Base-by-base conservation (phyloP, 306 rosid genomes). In the Acacia crassicarpa region DNA sequence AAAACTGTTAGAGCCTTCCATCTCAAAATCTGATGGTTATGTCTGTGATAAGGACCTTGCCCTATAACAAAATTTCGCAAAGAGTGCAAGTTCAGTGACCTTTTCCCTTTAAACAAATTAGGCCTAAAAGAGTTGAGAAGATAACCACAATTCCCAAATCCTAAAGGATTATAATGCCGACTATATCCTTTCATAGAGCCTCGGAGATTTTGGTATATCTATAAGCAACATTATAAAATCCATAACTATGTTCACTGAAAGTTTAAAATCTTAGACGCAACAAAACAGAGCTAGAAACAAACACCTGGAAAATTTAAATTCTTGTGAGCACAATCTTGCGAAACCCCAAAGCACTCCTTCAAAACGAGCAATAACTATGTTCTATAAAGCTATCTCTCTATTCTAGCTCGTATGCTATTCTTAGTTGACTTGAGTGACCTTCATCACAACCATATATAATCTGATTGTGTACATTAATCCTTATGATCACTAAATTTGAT, bases 1-100 rank as follows among this genome's bases (percentile, higher is more conserved):
- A 33, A 85, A 80, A 85, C 80, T 75, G 44, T 67, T 81, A 75
- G 80, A 70, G 38, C 78, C 87, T 80, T 85, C 91, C 93, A 89
- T 77, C 83, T 81, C 84, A 40, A 66, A 53, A 71, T 72, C 72
- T 67, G 84, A 58, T 9, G 75, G 43, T 32, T 35, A 54, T 81
- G 25, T 71, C 43, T 72, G 76, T 14, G 48, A 63, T 13, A 32
- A 68, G 87, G 74, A 78, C 65, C 51, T 67, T 41, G 51, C 76
- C 40, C 23, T 54, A 35, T 48, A 78, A 62, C 7, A 53, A 75
- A 69, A 71, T 48, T 72, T 58, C 70, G 20, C 38, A 66, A 67
- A 48, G 33, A 23, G 35, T 30, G 15, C 17, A 61, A 66, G 38
- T 58, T 48, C 40, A 27, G 20, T 13, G 17, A 14, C 68, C 40